A percentile compares a stretch with the other conserved stretches of the same genome.
phyloP scores from a whole-genome alignment of 345 rosid species.

The Linum usitatissimum region DNA sequence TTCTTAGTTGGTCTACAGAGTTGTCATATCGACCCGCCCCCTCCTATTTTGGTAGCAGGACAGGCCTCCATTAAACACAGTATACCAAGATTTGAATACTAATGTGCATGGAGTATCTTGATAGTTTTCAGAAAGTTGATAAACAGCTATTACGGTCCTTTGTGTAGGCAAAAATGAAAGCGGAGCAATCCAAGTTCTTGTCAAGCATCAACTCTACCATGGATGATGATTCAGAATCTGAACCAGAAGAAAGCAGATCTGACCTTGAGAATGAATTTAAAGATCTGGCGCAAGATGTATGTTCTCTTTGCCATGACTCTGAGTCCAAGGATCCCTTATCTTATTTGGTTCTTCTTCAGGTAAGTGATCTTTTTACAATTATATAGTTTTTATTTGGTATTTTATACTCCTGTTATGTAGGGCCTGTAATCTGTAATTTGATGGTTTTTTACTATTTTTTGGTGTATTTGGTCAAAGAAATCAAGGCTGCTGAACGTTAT shows the following conservation, averaged over 20 bases:
- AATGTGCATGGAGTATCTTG: neutral
- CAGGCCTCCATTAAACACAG: neutral
- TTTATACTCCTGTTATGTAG: neutral
- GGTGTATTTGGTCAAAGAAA: conserved; percentile 39
- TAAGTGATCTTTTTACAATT: conserved; percentile 20
- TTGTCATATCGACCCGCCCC: too few relatives aligned
- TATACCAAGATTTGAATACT: neutral
- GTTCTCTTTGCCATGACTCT: conserved; percentile 83
- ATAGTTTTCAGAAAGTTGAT: neutral
- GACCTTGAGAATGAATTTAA: conserved; percentile 29
- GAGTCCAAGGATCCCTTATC: conserved; percentile 65
- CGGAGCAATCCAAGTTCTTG: conserved; percentile 86
- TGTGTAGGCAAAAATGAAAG: conserved; percentile 93
- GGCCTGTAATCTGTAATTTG: neutral
- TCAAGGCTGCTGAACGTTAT: conserved; percentile 76
- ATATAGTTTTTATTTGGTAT: neutral
- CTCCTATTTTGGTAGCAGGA: too few relatives aligned
- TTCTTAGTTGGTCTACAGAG: neutral
- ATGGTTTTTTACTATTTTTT: neutral
- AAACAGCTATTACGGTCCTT: conserved; percentile 10
- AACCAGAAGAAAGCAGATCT: conserved; percentile 32
- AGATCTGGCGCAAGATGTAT: conserved; percentile 47
- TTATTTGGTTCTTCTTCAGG: conserved; percentile 87
- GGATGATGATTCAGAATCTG: conserved; percentile 36
- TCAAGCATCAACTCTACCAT: conserved; percentile 40